Conservation (phyloP, 2,329 filamentous ascomycete species). For the Neodidymelliopsis sp. region DNA sequence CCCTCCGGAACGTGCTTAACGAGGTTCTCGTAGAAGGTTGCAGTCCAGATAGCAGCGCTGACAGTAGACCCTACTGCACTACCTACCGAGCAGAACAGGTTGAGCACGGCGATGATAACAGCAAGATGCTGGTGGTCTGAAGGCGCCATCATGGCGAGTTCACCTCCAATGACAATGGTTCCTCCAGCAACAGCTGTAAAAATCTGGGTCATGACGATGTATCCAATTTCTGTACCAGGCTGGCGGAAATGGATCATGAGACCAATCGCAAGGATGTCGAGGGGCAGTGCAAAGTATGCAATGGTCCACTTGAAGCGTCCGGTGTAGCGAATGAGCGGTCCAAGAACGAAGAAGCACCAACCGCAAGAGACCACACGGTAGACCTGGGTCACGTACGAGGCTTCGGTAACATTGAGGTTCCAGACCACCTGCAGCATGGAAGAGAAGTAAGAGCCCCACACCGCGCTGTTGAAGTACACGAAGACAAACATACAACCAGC, state of each 20-base stretch:
- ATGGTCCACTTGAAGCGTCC: conserved; percentile 30
- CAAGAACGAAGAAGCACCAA: conserved; percentile 29
- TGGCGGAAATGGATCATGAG: conserved; percentile 40
- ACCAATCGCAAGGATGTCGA: conserved; percentile 30
- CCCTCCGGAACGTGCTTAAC: conserved; percentile 51
- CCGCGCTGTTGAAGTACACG: conserved; percentile 29
- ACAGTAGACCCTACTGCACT: conserved; percentile 55
- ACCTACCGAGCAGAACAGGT: conserved; percentile 66
- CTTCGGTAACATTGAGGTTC: conserved; percentile 35
- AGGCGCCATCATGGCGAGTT: conserved; percentile 30
- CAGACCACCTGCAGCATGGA: conserved; percentile 50
- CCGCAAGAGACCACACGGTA: conserved; percentile 41
- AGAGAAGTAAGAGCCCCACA: conserved; percentile 48
- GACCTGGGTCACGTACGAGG: conserved; percentile 46
- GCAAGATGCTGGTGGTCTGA: conserved; percentile 29
- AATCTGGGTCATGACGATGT: conserved; percentile 42
- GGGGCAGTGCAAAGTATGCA: conserved; percentile 27
- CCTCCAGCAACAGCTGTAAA: conserved; percentile 32
- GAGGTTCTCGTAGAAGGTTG: conserved; percentile 62
- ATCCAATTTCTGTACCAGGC: conserved; percentile 32
- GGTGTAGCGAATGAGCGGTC: conserved; percentile 25
- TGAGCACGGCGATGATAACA: conserved; percentile 54
- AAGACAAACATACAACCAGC: conserved; percentile 57
- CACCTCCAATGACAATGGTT: conserved; percentile 31
- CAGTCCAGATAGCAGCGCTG: conserved; percentile 68